phyloP scores from a whole-genome alignment of 2,329 filamentous ascomycete species.

The Colletotrichum eremochloae region DNA sequence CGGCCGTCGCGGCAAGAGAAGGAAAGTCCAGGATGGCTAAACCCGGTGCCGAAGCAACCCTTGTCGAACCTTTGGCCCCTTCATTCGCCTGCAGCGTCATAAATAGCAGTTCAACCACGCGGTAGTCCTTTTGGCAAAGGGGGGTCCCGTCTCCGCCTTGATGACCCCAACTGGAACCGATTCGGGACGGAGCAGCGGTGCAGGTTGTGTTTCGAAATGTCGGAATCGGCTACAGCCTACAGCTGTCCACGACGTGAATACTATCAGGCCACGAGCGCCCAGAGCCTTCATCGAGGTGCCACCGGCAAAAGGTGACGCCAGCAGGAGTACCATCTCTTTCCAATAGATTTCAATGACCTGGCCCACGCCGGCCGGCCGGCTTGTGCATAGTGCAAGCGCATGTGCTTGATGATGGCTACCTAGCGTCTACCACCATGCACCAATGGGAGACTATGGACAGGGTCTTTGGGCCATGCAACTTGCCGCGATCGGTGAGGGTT shows the following conservation, averaged over 20 bases:
- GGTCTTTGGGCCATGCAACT: slow-evolving; percentile 50
- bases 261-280: not conserved
- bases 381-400: slow-evolving; percentile 29
- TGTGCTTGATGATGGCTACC: slow-evolving; percentile 18
- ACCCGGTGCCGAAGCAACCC: slow-evolving; percentile 27
- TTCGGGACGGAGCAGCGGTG: slow-evolving; percentile 20
- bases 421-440: slow-evolving; percentile 36
- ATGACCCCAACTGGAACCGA: slow-evolving; percentile 6
- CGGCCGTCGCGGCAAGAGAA: slow-evolving; percentile 8
- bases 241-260: slow-evolving; percentile 7
- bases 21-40: slow-evolving; percentile 5
- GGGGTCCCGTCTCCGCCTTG: slow-evolving; percentile 1
- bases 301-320: not conserved
- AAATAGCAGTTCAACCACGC: slow-evolving; percentile 35
- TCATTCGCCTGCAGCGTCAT: slow-evolving; percentile 33
- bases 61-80: slow-evolving; percentile 39
- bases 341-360: not conserved
- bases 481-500: slow-evolving; percentile 52
- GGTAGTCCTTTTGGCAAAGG: slow-evolving; percentile 31
- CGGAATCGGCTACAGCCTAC: slow-evolving; percentile 16
- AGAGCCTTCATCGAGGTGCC: not conserved
- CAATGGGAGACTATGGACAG: slow-evolving; percentile 50
- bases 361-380: not conserved
- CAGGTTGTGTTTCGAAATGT: slow-evolving; percentile 28
- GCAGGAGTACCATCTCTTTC: not conserved